Evolutionary conservation across 305 asterid species (phyloP).

Genomic region (Rubia tinctorum): DNA sequence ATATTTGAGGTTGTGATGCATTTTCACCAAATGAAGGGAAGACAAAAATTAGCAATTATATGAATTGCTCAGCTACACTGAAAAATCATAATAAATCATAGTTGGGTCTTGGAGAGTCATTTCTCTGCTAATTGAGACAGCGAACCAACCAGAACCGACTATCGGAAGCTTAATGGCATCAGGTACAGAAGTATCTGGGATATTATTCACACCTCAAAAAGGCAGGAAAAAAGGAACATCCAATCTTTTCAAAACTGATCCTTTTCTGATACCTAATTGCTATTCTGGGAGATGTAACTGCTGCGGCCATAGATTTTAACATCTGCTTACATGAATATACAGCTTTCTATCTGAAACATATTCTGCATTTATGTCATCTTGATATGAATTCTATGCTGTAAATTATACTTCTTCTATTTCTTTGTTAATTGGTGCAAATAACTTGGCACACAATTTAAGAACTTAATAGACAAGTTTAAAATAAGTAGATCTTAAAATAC

Average conservation of each 20-base stretch:
- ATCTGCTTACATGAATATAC: background rate
- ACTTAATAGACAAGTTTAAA: background rate
- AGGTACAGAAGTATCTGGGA: background rate
- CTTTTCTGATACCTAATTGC: background rate
- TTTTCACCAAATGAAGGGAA: background rate
- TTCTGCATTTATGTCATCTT: background rate
- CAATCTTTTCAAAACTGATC: slow-evolving; percentile 1
- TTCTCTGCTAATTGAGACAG: background rate
- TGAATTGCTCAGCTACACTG: background rate
- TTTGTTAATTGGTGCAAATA: background rate
- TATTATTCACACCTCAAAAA: background rate
- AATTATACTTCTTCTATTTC: background rate
- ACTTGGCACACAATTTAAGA: background rate
- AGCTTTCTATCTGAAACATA: background rate
- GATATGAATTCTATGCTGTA: background rate
- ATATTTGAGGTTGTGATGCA: background rate
- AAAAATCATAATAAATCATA: too few relatives aligned
- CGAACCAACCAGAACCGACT: background rate
- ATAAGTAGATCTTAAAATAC: background rate
- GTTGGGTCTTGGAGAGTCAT: background rate
- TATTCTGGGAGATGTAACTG: background rate
- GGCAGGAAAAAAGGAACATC: background rate
- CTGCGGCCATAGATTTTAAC: background rate
- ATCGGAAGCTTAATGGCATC: background rate
- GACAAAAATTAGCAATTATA: background rate